Base-by-base conservation (phyloP, 495 filamentous ascomycete genomes). In the Cryomyces minteri region DNA sequence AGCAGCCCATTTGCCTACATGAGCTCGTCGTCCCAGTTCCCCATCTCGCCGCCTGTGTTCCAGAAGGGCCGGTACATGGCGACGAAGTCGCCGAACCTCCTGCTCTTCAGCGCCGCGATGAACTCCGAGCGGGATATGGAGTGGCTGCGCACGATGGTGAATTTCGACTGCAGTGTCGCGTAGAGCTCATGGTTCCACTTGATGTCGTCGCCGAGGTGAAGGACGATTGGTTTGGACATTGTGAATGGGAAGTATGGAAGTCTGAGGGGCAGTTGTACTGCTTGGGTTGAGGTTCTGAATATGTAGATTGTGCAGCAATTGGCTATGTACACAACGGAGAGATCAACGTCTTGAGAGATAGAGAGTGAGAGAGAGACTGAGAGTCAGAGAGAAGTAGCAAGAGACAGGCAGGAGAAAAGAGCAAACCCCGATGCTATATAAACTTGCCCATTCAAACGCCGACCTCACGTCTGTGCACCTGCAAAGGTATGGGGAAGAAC, bases 31-130 rank as follows among this genome's bases (percentile, higher is more conserved):
- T 86, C 80, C 82, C 82, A 88, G 41, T 65, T 61, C 10, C 78
- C 78, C 80, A 86, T 84, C 62, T 85, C 82, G 8, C 77, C 77
- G 6, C 81, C 81, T 0, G 75, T 82, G 43, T 80, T 80, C 81
- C 80, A 86, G 55, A 82, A 84, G 0, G 81, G 82, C 14, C 81
- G 69, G 56, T 84, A 80, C 48, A 84, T 78, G 30, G 77, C 82
- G 12, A 67, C 60, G 54, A 88, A 86, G 48, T 83, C 65, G 4
- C 82, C 82, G 69, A 78, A 88, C 53, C 67, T 66, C 31, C 58
- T 64, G 49, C 80, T 74, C 47, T 69, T 67, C 40, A 88, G 62
- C 5, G 73, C 80, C 6, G 64, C 58, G 38, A 72, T 72, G 60
- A 88, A 83, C 39, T 67, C 76, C 37, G 56, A 53, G 4, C 79